Evolutionary conservation across 345 rosid genomes (phyloP), one percentile per base, ranked within the genome.

Genomic region (Hibiscus mutabilis): DNA sequence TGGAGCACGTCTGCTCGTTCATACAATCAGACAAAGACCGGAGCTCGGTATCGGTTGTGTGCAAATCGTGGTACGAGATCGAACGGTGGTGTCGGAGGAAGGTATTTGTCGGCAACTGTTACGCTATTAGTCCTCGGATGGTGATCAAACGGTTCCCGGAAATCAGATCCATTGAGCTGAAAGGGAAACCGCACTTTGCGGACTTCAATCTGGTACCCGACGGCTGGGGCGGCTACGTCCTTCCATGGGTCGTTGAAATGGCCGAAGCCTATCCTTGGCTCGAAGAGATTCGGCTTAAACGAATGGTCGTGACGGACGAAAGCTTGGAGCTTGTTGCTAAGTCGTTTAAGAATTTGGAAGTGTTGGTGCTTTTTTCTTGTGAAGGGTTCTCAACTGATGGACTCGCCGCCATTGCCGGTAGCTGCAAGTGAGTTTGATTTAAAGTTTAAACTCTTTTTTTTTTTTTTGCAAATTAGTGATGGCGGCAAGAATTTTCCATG

Each of bases 351-450:
- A 85, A 85, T 74, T 90, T 94, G 63, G 87, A 85, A 77, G 87
- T 83, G 25, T 76, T 91, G 76, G 97, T 91, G 40, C 80, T 94
- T 76, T 82, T 82, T 29, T 84, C 87, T 12, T 91, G 99, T 71
- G 99, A 94, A 75, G 99, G 99, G 49, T 94, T 94, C 84, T 86
- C 99, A 6, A 87, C 99, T n/a, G 92, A 84, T 69, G 99, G 99
- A 7, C 86, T 94, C 25, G 97, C 96, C 65, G 88, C 99, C 80
- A 84, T 94, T 80, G 97, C 96, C 58, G 80, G 93, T 18, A 84
- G 86, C 79, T 94, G 99, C 97, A 89, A 94, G 99, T 91, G 51
- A 27, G 74, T 55, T 55, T 51, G 27, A 42, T 63, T 47, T 11
- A 14, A 11, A 2, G 1, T 13, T 15, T 40, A 2, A 40, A 16